Percentiles rank a stretch among this genome's conserved stretches.
Conservation (phyloP, 192 early-diverging fungal genomes). For the Obelidium mucronatum region DNA sequence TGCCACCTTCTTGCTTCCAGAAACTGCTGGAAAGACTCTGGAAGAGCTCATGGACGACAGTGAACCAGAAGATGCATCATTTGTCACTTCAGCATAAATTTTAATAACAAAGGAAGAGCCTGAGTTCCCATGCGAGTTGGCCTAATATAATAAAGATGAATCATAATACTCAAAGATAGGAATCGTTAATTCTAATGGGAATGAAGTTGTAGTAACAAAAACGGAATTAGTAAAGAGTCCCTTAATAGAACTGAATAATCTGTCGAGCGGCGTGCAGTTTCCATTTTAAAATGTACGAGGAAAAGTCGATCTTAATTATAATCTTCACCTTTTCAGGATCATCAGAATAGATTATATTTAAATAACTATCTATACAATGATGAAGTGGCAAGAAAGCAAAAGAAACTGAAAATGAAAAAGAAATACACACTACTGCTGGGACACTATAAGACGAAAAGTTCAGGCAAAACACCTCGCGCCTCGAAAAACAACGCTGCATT, state of each 20-base stretch:
- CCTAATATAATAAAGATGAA: too few relatives aligned
- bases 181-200: too few relatives aligned
- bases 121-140: too few relatives aligned
- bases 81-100: too few relatives aligned
- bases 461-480: not conserved
- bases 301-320: not conserved
- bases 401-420: not conserved
- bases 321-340: slow-evolving; percentile 27
- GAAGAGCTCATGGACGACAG: too few relatives aligned
- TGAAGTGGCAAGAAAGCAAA: not conserved
- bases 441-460: not conserved
- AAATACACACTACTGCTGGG: not conserved
- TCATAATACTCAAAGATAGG: too few relatives aligned
- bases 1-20: slow-evolving; percentile 73
- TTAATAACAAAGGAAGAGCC: too few relatives aligned
- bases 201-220: too few relatives aligned
- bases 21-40: slow-evolving; percentile 79
- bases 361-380: slow-evolving; percentile 9
- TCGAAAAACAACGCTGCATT: not conserved
- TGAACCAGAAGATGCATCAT: too few relatives aligned
- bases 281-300: not conserved
- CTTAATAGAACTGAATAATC: too few relatives aligned
- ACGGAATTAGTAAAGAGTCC: too few relatives aligned
- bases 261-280: too few relatives aligned
- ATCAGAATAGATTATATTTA: slow-evolving; percentile 24